Evolutionary conservation across 352 stramenopile genomes (phyloP).

Genomic region (Phytophthora ohioensis): DNA sequence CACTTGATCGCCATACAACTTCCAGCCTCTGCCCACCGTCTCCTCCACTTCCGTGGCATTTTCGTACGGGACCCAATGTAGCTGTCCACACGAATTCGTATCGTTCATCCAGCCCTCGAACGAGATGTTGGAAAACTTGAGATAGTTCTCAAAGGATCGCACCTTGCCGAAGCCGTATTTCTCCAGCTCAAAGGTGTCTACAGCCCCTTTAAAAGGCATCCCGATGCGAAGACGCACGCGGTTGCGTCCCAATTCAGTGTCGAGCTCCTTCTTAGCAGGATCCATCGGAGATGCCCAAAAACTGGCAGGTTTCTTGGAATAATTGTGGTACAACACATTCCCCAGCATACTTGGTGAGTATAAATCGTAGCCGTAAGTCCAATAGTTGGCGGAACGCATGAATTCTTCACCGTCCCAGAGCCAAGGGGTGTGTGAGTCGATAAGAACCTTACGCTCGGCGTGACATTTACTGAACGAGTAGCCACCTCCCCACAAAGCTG

Average conservation of each 20-base stretch:
- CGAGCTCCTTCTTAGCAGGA: constrained; percentile 39
- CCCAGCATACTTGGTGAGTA: constrained; percentile 63
- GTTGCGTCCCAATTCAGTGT: constrained; percentile 56
- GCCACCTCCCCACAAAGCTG: constrained; percentile 73
- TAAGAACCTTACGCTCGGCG: constrained; percentile 63
- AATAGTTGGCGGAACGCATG: constrained; percentile 60
- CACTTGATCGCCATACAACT: constrained; percentile 36
- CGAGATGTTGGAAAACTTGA: constrained; percentile 64
- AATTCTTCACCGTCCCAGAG: constrained; percentile 79
- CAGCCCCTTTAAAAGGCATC: constrained; percentile 57
- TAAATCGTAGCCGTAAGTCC: constrained; percentile 75
- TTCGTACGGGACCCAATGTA: constrained; percentile 72
- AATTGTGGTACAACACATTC: constrained; percentile 75
- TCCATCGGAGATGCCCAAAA: constrained; percentile 59
- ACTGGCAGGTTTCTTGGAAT: constrained; percentile 64
- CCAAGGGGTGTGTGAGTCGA: constrained; percentile 82
- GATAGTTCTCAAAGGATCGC: constrained; percentile 58
- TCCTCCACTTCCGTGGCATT: constrained; percentile 56
- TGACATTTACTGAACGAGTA: constrained; percentile 86
- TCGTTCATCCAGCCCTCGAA: constrained; percentile 59
- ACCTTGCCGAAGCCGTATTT: constrained; percentile 59
- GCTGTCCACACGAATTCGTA: constrained; percentile 62
- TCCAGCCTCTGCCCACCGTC: constrained; percentile 60
- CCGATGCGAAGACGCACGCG: constrained; percentile 58
- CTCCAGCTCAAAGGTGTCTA: constrained; percentile 61